Evolutionary conservation across 306 rosid genomes (phyloP).

Genomic region (Acacia crassicarpa): DNA sequence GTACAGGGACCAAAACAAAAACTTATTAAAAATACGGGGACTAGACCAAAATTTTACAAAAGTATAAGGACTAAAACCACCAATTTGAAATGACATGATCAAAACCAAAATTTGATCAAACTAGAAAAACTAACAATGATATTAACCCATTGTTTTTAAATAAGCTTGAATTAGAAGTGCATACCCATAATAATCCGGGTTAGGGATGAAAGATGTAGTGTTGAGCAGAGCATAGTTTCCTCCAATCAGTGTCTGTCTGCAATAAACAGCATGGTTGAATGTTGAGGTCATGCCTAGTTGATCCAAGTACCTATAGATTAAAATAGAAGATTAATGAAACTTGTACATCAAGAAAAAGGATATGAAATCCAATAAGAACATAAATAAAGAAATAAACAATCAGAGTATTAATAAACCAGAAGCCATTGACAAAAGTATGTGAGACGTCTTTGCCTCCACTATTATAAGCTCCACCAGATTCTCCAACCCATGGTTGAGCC

Average conservation of each 20-base stretch:
- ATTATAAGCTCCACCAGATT: conserved; percentile 76
- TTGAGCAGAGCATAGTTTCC: conserved; percentile 70
- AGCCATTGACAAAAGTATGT: conserved; percentile 61
- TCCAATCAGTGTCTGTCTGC: conserved; percentile 66
- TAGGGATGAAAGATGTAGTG: conserved; percentile 62
- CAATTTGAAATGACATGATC: no score
- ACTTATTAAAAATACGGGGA: no score
- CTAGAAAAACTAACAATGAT: no score
- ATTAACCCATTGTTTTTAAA: not conserved
- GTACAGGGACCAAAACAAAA: no score
- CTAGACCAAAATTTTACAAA: no score
- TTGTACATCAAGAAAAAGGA: not conserved
- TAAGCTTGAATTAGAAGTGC: not conserved
- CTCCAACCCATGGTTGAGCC: conserved; percentile 73
- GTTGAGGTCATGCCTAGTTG: conserved; percentile 66
- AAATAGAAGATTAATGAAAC: not conserved
- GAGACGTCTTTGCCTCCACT: conserved; percentile 72
- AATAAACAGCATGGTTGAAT: conserved; percentile 55
- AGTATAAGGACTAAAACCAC: no score
- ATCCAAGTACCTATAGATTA: conserved; percentile 55
- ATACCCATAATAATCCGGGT: conserved; percentile 68
- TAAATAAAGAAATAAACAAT: not conserved
- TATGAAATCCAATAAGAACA: not conserved
- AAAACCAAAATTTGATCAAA: no score
- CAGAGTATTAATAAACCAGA: conserved; percentile 41